Conservation (phyloP, 2,329 filamentous ascomycete species). For the Aspergillus sp. region DNA sequence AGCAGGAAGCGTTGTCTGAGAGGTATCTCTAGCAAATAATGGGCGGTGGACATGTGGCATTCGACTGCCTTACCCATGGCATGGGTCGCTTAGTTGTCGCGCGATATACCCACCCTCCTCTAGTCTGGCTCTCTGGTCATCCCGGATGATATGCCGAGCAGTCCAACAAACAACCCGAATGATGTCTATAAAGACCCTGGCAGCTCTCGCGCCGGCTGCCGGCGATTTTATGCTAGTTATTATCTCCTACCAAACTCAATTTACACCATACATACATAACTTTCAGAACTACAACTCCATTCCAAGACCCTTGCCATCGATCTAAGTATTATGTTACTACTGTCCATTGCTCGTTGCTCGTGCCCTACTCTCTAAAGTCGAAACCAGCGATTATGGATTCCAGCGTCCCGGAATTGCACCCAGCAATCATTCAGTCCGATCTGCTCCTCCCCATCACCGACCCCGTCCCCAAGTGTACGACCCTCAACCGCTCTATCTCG, state of each 20-base stretch:
- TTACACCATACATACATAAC: neutral
- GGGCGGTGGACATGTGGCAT: conserved; percentile 9
- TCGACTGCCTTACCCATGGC: conserved; percentile 7
- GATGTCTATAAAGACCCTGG: neutral
- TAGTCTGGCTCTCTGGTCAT: neutral
- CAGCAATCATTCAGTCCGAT: conserved; percentile 4
- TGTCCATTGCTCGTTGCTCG: neutral
- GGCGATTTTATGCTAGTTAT: neutral
- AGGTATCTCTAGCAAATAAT: conserved; percentile 9
- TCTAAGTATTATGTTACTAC: conserved; percentile 1
- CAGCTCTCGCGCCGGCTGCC: neutral
- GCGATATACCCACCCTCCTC: conserved; percentile 1
- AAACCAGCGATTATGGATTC: conserved; percentile 9
- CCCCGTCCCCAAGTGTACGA: neutral
- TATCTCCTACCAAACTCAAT: neutral
- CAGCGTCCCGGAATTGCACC: conserved; percentile 4
- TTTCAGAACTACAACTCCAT: neutral
- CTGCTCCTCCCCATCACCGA: neutral
- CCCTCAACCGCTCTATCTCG: neutral
- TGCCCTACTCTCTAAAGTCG: neutral
- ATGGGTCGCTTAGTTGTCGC: conserved; percentile 9
- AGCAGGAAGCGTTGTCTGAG: neutral
- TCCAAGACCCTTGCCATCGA: neutral
- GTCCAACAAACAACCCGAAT: neutral
- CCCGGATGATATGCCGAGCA: conserved; percentile 1